Base-by-base conservation (phyloP, 805 yeast species). In the Starmerella apis region DNA sequence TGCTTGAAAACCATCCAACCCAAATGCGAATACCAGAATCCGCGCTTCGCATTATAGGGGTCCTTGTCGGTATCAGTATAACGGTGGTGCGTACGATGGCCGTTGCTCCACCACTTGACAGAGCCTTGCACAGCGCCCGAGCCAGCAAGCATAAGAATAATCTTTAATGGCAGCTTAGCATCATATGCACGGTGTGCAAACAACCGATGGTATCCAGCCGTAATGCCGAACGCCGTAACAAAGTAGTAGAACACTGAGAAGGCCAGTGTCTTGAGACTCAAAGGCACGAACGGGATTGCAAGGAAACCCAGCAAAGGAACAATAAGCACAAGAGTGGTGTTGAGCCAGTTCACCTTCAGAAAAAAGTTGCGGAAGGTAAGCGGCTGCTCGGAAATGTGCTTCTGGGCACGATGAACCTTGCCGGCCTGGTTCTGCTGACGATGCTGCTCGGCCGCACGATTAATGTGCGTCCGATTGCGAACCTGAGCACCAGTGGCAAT, bases 21-120 rank as follows among this genome's bases (percentile, higher is more conserved):
- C 68, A 86, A 71, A 67, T 87, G 95, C 30, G 90, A 79, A 76
- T 79, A 87, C 60, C 76, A 67, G 59, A 86, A 74, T 0, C 96
- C 96, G 52, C 83, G 74, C 61, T 88, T 77, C 33, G 83, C 81
- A 61, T 80, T 80, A 66, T 85, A 86, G 1, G 97, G 96, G 65
- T 88, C 97, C 59, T 76, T 74, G 53, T 85, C 94, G 0, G 94
- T 82, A 62, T 88, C 95, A 38, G 92, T 81, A 65, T 76, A 84
- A 51, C 90, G 77, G 66, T 88, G 96, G 68, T 88, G 96, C 3
- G 92, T 87, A 52, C 94, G 71, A 69, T 88, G 97, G 42, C 84
- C 73, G 14, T 81, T 72, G 20, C 84, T 81, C 94, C 94, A 86
- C 76, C 81, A 75, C 60, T 80, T 73, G 11, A 80, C 77, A 2